Evolutionary conservation across 2,329 filamentous ascomycete genomes (phyloP).

Genomic region (Phialophora macrospora): DNA sequence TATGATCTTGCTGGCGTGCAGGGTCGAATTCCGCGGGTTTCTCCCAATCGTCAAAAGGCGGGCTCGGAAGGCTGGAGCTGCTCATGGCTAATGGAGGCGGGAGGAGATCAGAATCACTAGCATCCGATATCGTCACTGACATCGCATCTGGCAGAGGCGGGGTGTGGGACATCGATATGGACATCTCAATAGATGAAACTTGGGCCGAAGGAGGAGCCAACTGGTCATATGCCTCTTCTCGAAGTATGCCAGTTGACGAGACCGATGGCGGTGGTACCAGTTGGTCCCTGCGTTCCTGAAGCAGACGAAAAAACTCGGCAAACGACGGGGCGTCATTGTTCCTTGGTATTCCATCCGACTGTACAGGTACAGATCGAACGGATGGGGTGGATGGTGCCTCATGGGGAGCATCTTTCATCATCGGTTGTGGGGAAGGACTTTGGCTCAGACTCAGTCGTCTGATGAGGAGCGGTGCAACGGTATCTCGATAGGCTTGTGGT

Average conservation of each 20-base stretch:
- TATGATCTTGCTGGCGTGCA: slow-evolving; percentile 9
- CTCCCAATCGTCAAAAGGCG: slow-evolving; percentile 25
- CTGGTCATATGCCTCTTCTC: slow-evolving; percentile 29
- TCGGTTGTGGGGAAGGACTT: slow-evolving; percentile 42
- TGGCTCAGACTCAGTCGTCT: slow-evolving; percentile 42
- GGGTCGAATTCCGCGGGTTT: slow-evolving; percentile 9
- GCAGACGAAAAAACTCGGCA: slow-evolving; percentile 33
- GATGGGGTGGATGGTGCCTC: slow-evolving; percentile 41
- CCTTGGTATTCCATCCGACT: slow-evolving; percentile 18
- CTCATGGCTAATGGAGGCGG: slow-evolving; percentile 29
- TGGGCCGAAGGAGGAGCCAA: slow-evolving; percentile 33
- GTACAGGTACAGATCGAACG: slow-evolving; percentile 38
- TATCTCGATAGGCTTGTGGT: slow-evolving; percentile 38
- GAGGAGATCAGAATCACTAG: slow-evolving; percentile 27
- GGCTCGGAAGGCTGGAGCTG: slow-evolving; percentile 28
- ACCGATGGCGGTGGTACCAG: slow-evolving; percentile 31
- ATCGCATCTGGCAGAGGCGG: slow-evolving; percentile 32
- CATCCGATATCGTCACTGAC: slow-evolving; percentile 34
- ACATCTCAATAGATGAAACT: slow-evolving; percentile 30
- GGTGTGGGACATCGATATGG: slow-evolving; percentile 28
- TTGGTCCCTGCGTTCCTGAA: slow-evolving; percentile 29
- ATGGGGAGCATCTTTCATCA: slow-evolving; percentile 28
- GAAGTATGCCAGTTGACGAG: slow-evolving; percentile 22
- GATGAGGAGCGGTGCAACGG: slow-evolving; percentile 35
- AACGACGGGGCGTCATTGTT: slow-evolving; percentile 31